phyloP scores from a whole-genome alignment of 2,329 filamentous ascomycete genomes.

The Coniochaeta sp. region DNA sequence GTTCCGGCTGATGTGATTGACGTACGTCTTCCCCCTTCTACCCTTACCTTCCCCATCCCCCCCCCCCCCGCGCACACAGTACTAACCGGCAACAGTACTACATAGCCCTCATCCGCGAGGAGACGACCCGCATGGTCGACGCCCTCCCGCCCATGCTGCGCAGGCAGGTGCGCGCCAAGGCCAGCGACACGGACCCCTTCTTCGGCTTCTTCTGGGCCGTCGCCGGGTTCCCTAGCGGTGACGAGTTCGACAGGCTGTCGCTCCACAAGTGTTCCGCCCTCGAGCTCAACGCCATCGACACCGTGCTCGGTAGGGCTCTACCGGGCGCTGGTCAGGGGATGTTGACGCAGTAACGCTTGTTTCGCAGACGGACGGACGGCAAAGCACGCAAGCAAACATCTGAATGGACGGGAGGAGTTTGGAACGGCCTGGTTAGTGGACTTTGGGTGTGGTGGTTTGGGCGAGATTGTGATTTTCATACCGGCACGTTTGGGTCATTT shows the following conservation, averaged over 20 bases:
- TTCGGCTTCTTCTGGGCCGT: conserved; percentile 49
- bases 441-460: too few species aligned
- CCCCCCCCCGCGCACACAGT: background rate
- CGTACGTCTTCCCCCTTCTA: conserved; percentile 29
- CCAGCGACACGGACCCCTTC: conserved; percentile 31
- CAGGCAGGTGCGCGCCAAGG: conserved; percentile 25
- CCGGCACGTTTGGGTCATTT: too few species aligned
- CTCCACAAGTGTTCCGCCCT: conserved; percentile 35
- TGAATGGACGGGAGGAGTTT: too few species aligned
- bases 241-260: conserved; percentile 38
- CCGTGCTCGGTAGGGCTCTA: conserved; percentile 37
- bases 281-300: conserved; percentile 44
- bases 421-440: too few species aligned
- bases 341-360: background rate
- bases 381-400: background rate
- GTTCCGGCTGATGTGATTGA: conserved; percentile 46
- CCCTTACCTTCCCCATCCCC: background rate
- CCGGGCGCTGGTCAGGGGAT: background rate
- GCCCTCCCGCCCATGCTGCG: conserved; percentile 33
- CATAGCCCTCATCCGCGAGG: conserved; percentile 46
- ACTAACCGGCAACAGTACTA: conserved; percentile 41
- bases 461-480: too few species aligned
- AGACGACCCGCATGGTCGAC: conserved; percentile 35
- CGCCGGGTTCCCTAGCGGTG: conserved; percentile 31
- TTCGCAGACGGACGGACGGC: too few species aligned